These are phyloP conservation scores for Vitis cinerea DNA, from an alignment of 164 flowering plant genomes.

Conservation along the genomic window DNA sequence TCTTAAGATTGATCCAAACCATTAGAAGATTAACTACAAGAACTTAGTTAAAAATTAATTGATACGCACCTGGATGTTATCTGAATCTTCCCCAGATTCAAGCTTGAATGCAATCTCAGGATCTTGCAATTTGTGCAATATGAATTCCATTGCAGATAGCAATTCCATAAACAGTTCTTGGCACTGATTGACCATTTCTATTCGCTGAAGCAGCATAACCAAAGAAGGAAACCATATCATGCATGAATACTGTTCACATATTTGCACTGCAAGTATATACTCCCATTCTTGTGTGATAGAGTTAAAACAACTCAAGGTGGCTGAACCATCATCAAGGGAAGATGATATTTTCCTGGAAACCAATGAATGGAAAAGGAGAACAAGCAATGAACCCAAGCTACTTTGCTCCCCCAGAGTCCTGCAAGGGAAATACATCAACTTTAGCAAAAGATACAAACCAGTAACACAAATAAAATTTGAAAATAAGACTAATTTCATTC, in stretches of 20 bases:
- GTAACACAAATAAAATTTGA: neutral
- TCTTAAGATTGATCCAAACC: no score
- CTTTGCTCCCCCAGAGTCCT: slow-evolving; percentile 64
- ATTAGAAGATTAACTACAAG: no score
- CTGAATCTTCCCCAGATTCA: slow-evolving; percentile 48
- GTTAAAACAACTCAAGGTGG: slow-evolving; percentile 15
- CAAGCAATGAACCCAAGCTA: slow-evolving; percentile 65
- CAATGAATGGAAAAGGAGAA: slow-evolving; percentile 73
- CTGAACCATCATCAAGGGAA: slow-evolving; percentile 8
- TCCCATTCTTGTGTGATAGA: slow-evolving; percentile 64
- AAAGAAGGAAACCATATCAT: slow-evolving; percentile 87
- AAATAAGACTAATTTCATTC: neutral
- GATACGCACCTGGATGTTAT: slow-evolving; percentile 55
- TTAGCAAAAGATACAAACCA: slow-evolving; percentile 7
- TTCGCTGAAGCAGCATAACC: slow-evolving; percentile 45
- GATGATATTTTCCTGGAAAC: slow-evolving; percentile 37
- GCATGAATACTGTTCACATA: slow-evolving; percentile 78
- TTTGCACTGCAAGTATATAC: slow-evolving; percentile 54
- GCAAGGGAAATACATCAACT: slow-evolving; percentile 21
- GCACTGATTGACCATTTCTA: slow-evolving; percentile 22
- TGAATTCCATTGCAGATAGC: slow-evolving; percentile 50
- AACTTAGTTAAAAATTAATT: neutral
- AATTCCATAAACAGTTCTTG: slow-evolving; percentile 36
- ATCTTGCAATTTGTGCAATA: slow-evolving; percentile 59
- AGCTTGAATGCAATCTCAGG: slow-evolving; percentile 68